Evolutionary conservation across 73 alveolate species (phyloP).

Genomic region (Loxodes magnus): DNA sequence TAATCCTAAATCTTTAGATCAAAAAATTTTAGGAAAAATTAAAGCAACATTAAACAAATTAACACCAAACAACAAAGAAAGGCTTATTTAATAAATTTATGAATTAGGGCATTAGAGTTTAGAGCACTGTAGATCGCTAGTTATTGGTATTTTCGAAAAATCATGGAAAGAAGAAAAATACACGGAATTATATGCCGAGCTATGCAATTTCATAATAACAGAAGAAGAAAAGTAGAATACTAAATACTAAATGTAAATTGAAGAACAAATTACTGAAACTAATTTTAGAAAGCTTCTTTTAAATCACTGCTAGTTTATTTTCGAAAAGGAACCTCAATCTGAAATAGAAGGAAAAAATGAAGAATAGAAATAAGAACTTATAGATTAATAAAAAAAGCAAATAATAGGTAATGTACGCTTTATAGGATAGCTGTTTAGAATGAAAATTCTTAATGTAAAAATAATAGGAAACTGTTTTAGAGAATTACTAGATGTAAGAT

Average conservation of each 20-base stretch:
- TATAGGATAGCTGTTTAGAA: slow-evolving; percentile 5
- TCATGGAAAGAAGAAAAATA: slow-evolving; percentile 2
- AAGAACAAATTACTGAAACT: slow-evolving; percentile 3
- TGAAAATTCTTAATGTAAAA: slow-evolving; percentile 1
- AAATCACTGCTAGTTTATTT: neutral
- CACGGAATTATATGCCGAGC: neutral
- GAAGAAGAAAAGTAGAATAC: neutral
- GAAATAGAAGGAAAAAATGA: neutral
- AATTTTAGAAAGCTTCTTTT: neutral
- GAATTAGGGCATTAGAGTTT: neutral
- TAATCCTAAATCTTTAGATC: neutral
- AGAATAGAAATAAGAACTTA: neutral
- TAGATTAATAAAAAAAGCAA: neutral
- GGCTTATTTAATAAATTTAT: neutral
- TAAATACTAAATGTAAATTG: neutral
- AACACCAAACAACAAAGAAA: slow-evolving; percentile 1
- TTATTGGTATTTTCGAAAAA: neutral
- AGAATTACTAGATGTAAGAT: no score
- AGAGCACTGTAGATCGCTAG: neutral
- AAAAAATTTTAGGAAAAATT: neutral
- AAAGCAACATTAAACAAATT: neutral
- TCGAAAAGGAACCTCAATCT: neutral
- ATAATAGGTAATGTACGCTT: slow-evolving; percentile 10
- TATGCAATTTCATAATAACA: neutral
- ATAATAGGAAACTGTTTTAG: no score